These are phyloP conservation scores for Chlamydomonas incerta DNA, from an alignment of 139 green algal genomes.

Conservation along the genomic window DNA sequence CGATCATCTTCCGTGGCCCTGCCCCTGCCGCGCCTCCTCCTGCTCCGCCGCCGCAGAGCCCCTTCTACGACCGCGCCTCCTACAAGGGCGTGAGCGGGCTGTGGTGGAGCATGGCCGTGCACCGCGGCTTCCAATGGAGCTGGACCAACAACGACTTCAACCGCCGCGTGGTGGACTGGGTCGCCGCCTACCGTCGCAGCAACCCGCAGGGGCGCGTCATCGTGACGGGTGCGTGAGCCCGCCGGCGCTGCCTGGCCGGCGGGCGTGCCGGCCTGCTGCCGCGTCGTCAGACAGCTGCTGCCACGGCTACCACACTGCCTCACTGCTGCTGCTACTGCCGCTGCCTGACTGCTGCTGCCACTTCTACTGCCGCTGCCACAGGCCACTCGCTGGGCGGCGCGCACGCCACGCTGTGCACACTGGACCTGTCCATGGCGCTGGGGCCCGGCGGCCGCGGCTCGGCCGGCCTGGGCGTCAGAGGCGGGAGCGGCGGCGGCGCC, in stretches of 20 bases:
- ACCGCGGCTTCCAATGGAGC: not conserved
- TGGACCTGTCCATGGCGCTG: not conserved
- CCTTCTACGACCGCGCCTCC: too few relatives aligned
- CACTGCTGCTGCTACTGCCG: too few relatives aligned
- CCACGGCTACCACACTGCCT: too few relatives aligned
- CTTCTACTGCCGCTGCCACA: too few relatives aligned
- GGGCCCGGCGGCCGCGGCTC: not conserved
- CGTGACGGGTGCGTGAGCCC: not conserved
- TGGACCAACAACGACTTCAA: not conserved
- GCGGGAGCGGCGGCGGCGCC: too few relatives aligned
- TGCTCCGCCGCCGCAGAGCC: not conserved
- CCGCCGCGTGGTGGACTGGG: not conserved
- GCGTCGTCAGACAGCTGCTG: too few relatives aligned
- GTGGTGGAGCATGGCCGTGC: not conserved
- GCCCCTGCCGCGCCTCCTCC: not conserved
- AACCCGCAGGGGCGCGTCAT: not conserved
- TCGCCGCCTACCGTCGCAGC: not conserved
- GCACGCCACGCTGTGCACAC: not conserved
- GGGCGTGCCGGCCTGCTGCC: too few relatives aligned
- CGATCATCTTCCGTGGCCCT: not conserved
- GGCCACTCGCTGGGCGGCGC: conserved; percentile 3
- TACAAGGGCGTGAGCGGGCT: too few relatives aligned
- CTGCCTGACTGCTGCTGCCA: too few relatives aligned
- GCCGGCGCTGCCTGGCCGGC: too few relatives aligned
- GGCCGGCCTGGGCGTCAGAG: too few relatives aligned